Evolutionary conservation across 2,329 filamentous ascomycete species (phyloP), one percentile per base, ranked within the genome.

Genomic region (Fusarium gaditjirri): DNA sequence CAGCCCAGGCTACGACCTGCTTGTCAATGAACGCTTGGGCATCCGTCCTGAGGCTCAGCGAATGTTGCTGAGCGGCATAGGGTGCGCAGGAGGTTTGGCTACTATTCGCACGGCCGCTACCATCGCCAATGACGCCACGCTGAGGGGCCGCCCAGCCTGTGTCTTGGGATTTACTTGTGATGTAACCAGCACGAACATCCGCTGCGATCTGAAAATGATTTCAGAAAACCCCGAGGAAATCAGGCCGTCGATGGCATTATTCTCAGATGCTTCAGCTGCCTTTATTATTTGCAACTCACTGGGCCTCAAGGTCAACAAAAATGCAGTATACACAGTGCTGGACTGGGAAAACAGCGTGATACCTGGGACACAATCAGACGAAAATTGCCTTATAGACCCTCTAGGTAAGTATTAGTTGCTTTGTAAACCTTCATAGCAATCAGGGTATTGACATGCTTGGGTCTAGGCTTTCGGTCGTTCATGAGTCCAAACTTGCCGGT

Each of bases 401-500:
- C 39, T 44, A 44, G 53, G 41, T 56, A 36, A 44, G 41, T 36
- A 44, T 21, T 27, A 36, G 41, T 44, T 56, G 23, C 31, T 44
- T 36, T 44, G 17, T 44, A 39, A 39, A 39, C 49, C 23, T 53
- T 53, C 23, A 53, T 53, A 10, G 49, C 35, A 10, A 53, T 53
- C 35, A 39, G 49, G 35, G 23, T 39, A 29, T 44, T 56, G 23
- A 56, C 39, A 44, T 44, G 23, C 53, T 56, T 56, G 53, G 53
- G 31, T 56, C 53, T 44, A 56, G 53, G 53, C 53, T 56, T 56
- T 44, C 53, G 53, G 41, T 56, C 53, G 29, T 56, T 56, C 39
- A 56, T 44, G 53, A 56, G 53, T 56, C 53, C 53, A 56, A 56
- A 36, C 31, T 56, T 56, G 53, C 53, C 39, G 53, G 53, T 56